Conservation (phyloP, 2,329 filamentous ascomycete species). For the Apiospora sp. region DNA sequence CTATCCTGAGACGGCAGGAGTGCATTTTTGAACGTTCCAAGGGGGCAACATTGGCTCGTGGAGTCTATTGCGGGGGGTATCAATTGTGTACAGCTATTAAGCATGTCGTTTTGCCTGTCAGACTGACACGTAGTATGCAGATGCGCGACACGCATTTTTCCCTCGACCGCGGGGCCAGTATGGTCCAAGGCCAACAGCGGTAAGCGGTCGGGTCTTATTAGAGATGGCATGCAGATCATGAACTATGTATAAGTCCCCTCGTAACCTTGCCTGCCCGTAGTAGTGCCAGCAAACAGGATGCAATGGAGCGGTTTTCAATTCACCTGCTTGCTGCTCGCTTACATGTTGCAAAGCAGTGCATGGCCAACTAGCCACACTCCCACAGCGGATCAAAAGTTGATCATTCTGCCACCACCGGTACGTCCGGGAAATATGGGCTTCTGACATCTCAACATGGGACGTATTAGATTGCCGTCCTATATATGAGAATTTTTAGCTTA, state of each 20-base stretch:
- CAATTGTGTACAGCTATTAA: slow-evolving; percentile 26
- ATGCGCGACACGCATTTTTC: slow-evolving; percentile 17
- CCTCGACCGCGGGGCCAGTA: slow-evolving; percentile 1
- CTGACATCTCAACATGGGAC: background rate
- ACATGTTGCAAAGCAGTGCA: background rate
- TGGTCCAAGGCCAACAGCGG: background rate
- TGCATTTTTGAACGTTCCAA: slow-evolving; percentile 11
- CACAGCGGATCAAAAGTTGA: background rate
- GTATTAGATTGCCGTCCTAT: background rate
- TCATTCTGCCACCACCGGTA: background rate
- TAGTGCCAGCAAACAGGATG: background rate
- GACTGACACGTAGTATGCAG: slow-evolving; percentile 45
- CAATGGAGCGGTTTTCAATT: no score
- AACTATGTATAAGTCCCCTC: slow-evolving; percentile 2
- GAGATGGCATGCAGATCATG: slow-evolving; percentile 15
- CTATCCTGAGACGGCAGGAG: background rate
- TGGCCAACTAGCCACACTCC: background rate
- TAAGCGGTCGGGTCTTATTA: background rate
- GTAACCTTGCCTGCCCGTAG: background rate
- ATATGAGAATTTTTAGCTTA: background rate
- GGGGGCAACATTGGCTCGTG: slow-evolving; percentile 10
- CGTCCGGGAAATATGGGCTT: slow-evolving; percentile 1
- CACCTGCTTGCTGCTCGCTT: no score
- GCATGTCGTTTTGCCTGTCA: slow-evolving; percentile 31
- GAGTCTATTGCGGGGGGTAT: slow-evolving; percentile 33